Evolutionary conservation across 257 asterid genomes (phyloP).

Genomic region (Lithospermum erythrorhizon): DNA sequence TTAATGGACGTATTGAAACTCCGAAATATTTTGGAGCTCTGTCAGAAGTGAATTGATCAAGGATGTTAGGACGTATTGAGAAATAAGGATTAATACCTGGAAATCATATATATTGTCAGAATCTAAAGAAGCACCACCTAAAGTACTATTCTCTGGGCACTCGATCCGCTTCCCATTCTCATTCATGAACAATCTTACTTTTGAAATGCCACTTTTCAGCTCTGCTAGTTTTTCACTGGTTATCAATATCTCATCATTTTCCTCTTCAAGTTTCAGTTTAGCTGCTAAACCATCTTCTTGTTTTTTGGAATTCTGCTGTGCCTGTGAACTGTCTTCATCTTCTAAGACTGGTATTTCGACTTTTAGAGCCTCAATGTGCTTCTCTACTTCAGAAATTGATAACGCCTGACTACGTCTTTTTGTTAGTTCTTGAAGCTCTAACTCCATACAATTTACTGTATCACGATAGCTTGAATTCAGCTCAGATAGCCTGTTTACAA

Average conservation of each 20-base stretch:
- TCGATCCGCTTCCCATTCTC: constrained; percentile 27
- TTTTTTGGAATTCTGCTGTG: constrained; percentile 38
- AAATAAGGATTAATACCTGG: constrained; percentile 32
- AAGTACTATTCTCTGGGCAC: constrained; percentile 18
- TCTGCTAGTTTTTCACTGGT: constrained; percentile 49
- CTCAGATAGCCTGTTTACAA: constrained; percentile 65
- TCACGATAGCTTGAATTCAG: constrained; percentile 35
- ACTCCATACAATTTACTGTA: constrained; percentile 29
- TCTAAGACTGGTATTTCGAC: constrained; percentile 34
- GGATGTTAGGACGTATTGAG: constrained; percentile 8
- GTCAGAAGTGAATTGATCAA: constrained; percentile 6
- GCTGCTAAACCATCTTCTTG: constrained; percentile 26
- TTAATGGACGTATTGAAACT: constrained; percentile 6
- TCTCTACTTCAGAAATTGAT: constrained; percentile 31
- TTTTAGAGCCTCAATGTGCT: constrained; percentile 37
- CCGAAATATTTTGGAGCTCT: neutral
- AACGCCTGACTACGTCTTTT: constrained; percentile 37
- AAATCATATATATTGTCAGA: constrained; percentile 23
- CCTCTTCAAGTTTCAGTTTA: constrained; percentile 42
- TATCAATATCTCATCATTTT: constrained; percentile 37
- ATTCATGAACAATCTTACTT: constrained; percentile 42
- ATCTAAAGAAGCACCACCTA: constrained; percentile 15
- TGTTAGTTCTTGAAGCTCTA: constrained; percentile 30
- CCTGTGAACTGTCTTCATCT: constrained; percentile 30
- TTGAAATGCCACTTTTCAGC: constrained; percentile 49